Conservation (phyloP, 108 stramenopile genomes). For the Stephanodiscus minutulus region DNA sequence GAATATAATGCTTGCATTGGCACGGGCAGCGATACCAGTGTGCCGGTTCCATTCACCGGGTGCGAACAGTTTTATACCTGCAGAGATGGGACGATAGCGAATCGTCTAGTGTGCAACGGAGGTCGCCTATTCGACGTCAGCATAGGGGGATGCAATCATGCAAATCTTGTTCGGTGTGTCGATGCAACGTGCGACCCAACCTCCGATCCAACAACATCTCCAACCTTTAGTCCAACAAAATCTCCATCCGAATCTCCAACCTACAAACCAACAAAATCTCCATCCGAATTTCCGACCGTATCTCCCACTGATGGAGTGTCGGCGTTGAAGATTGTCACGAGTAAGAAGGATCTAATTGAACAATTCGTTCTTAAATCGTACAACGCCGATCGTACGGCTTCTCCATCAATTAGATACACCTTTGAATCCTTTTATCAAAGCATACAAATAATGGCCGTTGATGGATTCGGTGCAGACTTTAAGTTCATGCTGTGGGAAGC, state of each 20-base stretch:
- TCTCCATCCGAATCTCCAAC: no score
- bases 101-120: not conserved
- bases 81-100: not conserved
- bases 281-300: not conserved
- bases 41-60: not conserved
- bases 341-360: slow-evolving; percentile 23
- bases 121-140: not conserved
- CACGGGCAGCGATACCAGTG: not conserved
- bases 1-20: no score
- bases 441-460: slow-evolving; percentile 16
- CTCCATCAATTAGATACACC: slow-evolving; percentile 28
- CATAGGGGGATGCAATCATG: slow-evolving; percentile 1
- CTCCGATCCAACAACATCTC: no score
- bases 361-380: slow-evolving; percentile 26
- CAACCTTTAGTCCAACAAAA: no score
- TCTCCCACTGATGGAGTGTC: not conserved
- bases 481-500: slow-evolving; percentile 22
- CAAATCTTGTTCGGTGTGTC: not conserved
- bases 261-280: no score
- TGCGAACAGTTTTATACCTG: not conserved
- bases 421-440: slow-evolving; percentile 18
- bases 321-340: not conserved
- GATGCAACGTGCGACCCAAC: not conserved
- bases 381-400: slow-evolving; percentile 19
- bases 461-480: slow-evolving; percentile 22